Evolutionary conservation across 192 early-diverging fungal species (phyloP), one percentile per base, ranked within the genome.

Genomic region (Coemansia sp.): DNA sequence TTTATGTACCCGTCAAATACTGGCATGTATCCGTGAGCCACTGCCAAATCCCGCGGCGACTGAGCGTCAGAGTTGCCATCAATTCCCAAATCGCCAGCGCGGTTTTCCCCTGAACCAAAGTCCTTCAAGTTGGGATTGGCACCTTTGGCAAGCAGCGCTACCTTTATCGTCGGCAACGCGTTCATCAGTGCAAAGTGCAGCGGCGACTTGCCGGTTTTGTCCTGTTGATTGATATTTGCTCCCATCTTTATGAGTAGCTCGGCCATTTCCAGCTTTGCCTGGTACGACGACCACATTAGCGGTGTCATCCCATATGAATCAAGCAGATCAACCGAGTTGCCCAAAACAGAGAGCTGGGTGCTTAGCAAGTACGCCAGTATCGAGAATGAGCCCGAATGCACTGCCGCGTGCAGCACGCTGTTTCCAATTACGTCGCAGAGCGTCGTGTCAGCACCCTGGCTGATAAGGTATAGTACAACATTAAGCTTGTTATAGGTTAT

Each of bases 281-380:
- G 90, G 68, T 96, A 98, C 0, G 90, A 88, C 1, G 91, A 87
- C 97, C 97, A 98, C 92, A 97, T 96, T 23, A 98, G 79, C 48
- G 91, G 82, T 11, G 97, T 98, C 31, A 92, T 86, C 25, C 88
- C 89, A 53, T 91, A 81, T 3, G 81, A 73, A 61, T 98, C 97
- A 4, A 77, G 69, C 0, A 71, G 54, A 66, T 98, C 91, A 10
- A 80, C 55, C 37, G 72, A 66, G 36, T 31, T 26, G 4, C 72
- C 64, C 4, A 93, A 83, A 53, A 88, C 87, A 66, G 90, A 84
- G 2, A 86, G 70, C 51, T 82, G 91, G 5, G 84, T 73, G 59
- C 85, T 80, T 7, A 93, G 73, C 25, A 97, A 56, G 65, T 87
- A 95, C 3, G 92, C 63, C 5, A 93, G 78, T 54, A 96, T 64